Base-by-base conservation (phyloP, 2,329 filamentous ascomycete genomes). In the Aspergillus terreus region DNA sequence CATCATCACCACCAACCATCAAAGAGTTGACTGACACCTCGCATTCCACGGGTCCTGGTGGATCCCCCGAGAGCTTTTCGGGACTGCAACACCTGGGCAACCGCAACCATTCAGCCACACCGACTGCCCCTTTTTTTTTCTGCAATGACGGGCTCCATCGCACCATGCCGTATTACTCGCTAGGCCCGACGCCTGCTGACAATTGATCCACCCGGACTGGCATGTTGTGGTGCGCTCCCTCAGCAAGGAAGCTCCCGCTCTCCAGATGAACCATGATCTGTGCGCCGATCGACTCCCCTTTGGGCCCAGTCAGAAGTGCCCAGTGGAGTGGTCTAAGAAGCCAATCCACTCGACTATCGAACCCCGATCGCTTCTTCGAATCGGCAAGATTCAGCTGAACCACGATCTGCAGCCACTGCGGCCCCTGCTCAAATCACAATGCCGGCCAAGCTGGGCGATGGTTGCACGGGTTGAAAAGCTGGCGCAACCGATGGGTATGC, bases 211-310 rank as follows among this genome's bases (percentile, higher is more conserved):
- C 47, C 43, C 36, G 49, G 44, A 56, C 40, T 56, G 54, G 48
- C 51, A 52, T 48, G 30, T 33, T 12, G 19, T 46, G 23, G 23
- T 36, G 23, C 36, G 38, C 19, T 36, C 42, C 23, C 27, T 6
- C 50, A 47, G 54, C 52, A 52, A 57, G 54, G 49, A 52, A 47
- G 47, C 50, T 53, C 25, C 27, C 48, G 25, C 33, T 46, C 50
- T 51, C 53, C 49, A 49, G 53, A 57, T 43, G 53, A 56, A 57
- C 53, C 53, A 57, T 61, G 59, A 60, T 60, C 59, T 58, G 58
- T 58, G 59, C 50, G 56, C 50, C 50, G 56, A 58, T 58, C 59
- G 46, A 44, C 23, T 36, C 55, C 27, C 2, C 21, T 47, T 51
- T 45, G 33, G 50, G 41, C 33, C 57, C 59, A 58, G 48, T 53